phyloP scores from a whole-genome alignment of 2,329 filamentous ascomycete genomes.

The Piedraia hortae region DNA sequence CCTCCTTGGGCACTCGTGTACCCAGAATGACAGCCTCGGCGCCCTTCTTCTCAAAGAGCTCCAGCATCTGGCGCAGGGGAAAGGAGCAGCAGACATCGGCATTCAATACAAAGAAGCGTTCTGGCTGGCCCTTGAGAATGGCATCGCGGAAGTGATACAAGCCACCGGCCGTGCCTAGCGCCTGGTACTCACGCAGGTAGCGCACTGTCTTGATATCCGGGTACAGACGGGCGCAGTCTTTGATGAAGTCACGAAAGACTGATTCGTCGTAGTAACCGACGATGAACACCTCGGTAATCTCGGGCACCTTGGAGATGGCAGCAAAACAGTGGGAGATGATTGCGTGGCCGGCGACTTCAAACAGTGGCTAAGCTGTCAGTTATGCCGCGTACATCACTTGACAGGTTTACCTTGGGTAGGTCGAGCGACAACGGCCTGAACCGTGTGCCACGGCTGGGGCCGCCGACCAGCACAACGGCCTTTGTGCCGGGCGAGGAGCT shows the following conservation, averaged over 20 bases:
- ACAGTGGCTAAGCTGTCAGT: conserved; percentile 90
- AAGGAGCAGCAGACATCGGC: conserved; percentile 98
- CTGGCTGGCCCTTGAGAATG: conserved; percentile 82
- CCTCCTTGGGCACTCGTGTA: conserved; percentile 69
- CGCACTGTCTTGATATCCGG: conserved; percentile 71
- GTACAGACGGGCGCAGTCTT: conserved; percentile 61
- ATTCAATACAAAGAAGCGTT: conserved; percentile 91
- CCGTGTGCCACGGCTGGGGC: conserved; percentile 79
- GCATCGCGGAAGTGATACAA: conserved; percentile 98
- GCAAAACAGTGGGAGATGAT: conserved; percentile 96
- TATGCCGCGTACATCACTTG: no score
- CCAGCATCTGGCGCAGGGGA: conserved; percentile 83
- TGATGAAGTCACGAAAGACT: conserved; percentile 95
- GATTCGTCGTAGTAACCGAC: conserved; percentile 97
- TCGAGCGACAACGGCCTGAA: conserved; percentile 59
- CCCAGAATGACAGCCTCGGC: conserved; percentile 91
- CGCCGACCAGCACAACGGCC: conserved; percentile 66
- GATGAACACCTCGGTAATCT: conserved; percentile 86
- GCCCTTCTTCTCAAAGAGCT: conserved; percentile 78
- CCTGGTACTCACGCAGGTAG: conserved; percentile 93
- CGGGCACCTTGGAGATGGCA: conserved; percentile 68
- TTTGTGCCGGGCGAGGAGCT: conserved; percentile 40
- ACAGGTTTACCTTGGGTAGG: conserved; percentile 67
- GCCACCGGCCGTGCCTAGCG: conserved; percentile 79
- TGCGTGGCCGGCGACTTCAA: conserved; percentile 91